Percentiles rank a stretch among this genome's conserved stretches.
Evolutionary conservation across 2,329 filamentous ascomycete genomes (phyloP).

Genomic region (Lachnellula cervina): DNA sequence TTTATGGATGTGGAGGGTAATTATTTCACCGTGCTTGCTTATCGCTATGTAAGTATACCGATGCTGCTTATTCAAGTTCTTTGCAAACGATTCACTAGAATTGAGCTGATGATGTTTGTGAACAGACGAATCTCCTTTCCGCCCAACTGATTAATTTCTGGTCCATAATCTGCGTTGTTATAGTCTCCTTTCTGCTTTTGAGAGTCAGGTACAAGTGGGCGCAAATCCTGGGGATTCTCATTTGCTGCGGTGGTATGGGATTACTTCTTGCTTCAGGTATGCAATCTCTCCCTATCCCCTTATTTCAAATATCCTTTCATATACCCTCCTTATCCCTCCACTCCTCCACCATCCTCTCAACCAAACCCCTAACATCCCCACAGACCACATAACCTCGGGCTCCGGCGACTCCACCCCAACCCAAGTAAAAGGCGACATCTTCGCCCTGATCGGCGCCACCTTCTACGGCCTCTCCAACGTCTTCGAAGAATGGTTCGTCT

Average conservation of each 20-base stretch:
- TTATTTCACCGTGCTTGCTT: constrained; percentile 95
- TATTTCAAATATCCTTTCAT: no score
- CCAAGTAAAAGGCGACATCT: constrained; percentile 85
- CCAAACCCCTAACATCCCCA: no score
- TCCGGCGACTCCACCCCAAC: constrained; percentile 60
- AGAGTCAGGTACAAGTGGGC: constrained; percentile 83
- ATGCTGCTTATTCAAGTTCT: background rate
- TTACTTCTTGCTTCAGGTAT: constrained; percentile 63
- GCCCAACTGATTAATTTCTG: constrained; percentile 98
- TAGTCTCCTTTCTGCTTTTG: constrained; percentile 77
- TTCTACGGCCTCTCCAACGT: constrained; percentile 90
- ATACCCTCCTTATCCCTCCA: no score
- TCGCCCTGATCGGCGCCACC: constrained; percentile 81
- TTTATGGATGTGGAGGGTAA: constrained; percentile 96
- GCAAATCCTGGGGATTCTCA: constrained; percentile 79
- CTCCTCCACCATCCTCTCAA: no score
- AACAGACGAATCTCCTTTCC: constrained; percentile 82
- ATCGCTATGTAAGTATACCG: constrained; percentile 47
- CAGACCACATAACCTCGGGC: constrained; percentile 73
- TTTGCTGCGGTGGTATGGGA: constrained; percentile 87
- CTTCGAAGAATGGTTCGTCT: constrained; percentile 91
- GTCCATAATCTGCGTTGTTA: constrained; percentile 90
- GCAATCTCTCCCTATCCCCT: no score
- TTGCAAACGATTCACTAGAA: background rate
- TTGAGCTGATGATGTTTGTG: constrained; percentile 1